These are phyloP conservation scores for Strigomonas galati DNA, from an alignment of 208 protist genomes.

Conservation along the genomic window DNA sequence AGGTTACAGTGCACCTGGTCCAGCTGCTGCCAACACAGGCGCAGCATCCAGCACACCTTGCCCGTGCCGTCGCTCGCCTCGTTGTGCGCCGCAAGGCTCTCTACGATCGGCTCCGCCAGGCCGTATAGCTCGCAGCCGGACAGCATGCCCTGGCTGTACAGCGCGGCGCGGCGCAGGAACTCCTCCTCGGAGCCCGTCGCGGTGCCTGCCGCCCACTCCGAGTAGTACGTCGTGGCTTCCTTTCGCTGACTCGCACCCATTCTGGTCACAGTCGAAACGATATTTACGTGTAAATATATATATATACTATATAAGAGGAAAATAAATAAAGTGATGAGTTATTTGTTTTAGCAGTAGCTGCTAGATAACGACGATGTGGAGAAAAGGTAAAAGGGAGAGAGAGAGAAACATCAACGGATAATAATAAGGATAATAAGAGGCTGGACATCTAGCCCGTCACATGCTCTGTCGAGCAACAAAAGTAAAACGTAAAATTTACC, in stretches of 20 bases:
- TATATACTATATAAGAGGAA: constrained; percentile 1
- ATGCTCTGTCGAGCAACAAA: too few relatives aligned
- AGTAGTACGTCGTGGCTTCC: constrained; percentile 55
- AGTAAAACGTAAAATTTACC: too few relatives aligned
- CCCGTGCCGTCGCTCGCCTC: constrained; percentile 24
- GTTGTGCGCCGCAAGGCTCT: constrained; percentile 20
- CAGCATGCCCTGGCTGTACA: constrained; percentile 36
- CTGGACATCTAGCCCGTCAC: too few relatives aligned
- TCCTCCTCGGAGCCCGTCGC: constrained; percentile 29
- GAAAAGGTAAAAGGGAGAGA: not conserved
- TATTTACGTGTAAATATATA: constrained; percentile 7
- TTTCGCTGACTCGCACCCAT: constrained; percentile 53
- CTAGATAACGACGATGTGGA: too few relatives aligned
- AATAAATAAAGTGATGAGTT: constrained; percentile 6
- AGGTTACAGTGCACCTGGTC: constrained; percentile 25
- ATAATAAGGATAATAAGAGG: too few relatives aligned
- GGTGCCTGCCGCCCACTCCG: constrained; percentile 17
- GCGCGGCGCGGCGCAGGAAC: constrained; percentile 32
- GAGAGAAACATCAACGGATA: not conserved
- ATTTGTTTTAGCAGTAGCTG: too few relatives aligned
- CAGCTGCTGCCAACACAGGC: constrained; percentile 29
- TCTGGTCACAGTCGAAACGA: not conserved
- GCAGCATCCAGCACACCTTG: constrained; percentile 48
- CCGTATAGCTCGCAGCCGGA: constrained; percentile 43
- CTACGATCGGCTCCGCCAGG: constrained; percentile 40